Conservation (phyloP, 345 rosid genomes). For the Brassica incana region DNA sequence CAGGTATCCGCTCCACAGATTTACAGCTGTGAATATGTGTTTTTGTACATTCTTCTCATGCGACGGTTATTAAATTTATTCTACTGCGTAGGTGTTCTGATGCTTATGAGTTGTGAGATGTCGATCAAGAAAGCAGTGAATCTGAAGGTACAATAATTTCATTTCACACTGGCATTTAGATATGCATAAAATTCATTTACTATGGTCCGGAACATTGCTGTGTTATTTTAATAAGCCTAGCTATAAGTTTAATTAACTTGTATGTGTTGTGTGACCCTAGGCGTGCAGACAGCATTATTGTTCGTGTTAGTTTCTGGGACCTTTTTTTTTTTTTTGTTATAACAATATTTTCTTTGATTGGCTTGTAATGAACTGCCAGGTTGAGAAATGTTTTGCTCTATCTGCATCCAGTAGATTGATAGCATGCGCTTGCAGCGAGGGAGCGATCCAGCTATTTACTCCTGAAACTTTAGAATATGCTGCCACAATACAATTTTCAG, state of each 20-base stretch:
- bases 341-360: background rate
- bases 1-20: constrained; percentile 44
- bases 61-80: constrained; percentile 18
- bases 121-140: constrained; percentile 55
- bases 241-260: background rate
- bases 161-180: background rate
- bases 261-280: background rate
- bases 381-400: constrained; percentile 67
- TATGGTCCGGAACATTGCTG: background rate
- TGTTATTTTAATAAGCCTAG: background rate
- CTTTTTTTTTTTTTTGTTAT: background rate
- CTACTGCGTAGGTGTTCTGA: constrained; percentile 56
- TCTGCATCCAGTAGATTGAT: constrained; percentile 62
- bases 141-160: constrained; percentile 51
- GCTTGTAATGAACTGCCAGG: constrained; percentile 50
- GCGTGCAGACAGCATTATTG: background rate
- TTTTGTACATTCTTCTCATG: background rate
- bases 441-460: constrained; percentile 56
- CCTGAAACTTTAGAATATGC: constrained; percentile 45
- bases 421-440: constrained; percentile 82
- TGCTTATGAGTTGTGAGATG: constrained; percentile 52
- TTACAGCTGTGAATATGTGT: background rate
- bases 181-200: background rate
- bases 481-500: constrained; percentile 55
- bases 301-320: background rate